These are phyloP conservation scores for Termitomyces sp. DNA, from an alignment of 768 basidiomycete genomes.

Conservation along the genomic window DNA sequence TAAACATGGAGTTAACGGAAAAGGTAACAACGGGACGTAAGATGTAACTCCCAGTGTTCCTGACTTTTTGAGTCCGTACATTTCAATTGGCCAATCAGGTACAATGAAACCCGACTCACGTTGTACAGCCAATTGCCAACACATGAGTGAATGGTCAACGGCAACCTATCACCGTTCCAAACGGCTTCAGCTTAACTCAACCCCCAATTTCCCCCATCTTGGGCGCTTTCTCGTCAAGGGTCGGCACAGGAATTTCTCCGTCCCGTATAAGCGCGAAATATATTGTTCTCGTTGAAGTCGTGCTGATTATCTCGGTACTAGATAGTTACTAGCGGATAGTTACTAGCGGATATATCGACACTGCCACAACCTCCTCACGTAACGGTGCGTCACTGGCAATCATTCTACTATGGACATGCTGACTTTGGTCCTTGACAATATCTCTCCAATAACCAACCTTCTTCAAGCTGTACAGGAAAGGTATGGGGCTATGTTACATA, in stretches of 20 bases:
- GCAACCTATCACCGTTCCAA: neutral
- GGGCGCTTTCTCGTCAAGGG: neutral
- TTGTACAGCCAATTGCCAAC: constrained; percentile 19
- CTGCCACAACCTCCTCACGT: neutral
- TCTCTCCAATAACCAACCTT: too few species aligned
- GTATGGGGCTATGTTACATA: neutral
- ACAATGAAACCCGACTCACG: constrained; percentile 11
- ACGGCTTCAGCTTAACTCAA: neutral
- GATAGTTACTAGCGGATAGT: neutral
- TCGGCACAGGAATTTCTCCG: neutral
- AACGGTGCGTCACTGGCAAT: neutral
- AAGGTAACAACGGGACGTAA: constrained; percentile 9
- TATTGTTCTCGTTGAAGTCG: neutral
- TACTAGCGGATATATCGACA: neutral
- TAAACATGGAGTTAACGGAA: constrained; percentile 27
- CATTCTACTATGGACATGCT: neutral
- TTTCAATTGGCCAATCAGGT: constrained; percentile 19
- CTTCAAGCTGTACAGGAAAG: neutral
- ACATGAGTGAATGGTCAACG: neutral
- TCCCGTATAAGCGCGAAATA: neutral
- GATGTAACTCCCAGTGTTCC: constrained; percentile 17
- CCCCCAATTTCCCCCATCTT: neutral
- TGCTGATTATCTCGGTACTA: neutral
- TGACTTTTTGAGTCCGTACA: constrained; percentile 29
- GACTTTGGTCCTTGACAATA: neutral